Conservation (phyloP, 2,329 filamentous ascomycete species). For the Claviceps sorghi region DNA sequence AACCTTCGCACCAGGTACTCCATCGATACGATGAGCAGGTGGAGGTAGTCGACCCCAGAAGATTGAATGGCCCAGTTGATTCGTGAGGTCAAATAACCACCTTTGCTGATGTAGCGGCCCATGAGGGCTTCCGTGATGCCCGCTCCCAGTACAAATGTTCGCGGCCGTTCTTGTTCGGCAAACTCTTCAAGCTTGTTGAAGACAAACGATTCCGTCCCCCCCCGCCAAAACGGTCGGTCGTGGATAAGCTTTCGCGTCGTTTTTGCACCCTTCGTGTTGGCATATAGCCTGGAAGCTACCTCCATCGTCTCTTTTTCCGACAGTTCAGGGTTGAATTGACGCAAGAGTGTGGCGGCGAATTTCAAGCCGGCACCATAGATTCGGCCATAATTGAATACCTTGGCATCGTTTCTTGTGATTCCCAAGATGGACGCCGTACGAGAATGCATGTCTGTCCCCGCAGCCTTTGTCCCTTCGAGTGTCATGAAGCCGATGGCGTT, state of each 20-base stretch:
- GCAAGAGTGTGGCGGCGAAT: constrained; percentile 76
- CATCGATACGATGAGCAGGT: constrained; percentile 87
- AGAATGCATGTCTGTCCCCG: constrained; percentile 86
- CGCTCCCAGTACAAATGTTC: constrained; percentile 83
- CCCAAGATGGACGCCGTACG: constrained; percentile 83
- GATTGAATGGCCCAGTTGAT: constrained; percentile 99
- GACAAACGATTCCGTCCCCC: constrained; percentile 91
- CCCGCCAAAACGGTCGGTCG: constrained; percentile 77
- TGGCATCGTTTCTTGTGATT: constrained; percentile 88
- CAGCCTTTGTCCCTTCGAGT: constrained; percentile 84
- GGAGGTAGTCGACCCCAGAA: constrained; percentile 90
- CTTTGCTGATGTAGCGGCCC: constrained; percentile 72
- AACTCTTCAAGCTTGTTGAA: constrained; percentile 98
- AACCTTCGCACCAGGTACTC: constrained; percentile 79
- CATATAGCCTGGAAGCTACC: constrained; percentile 69
- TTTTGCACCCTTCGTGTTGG: constrained; percentile 78
- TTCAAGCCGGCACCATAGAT: constrained; percentile 97
- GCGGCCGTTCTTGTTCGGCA: constrained; percentile 79
- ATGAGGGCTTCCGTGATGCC: constrained; percentile 94
- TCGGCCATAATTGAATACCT: constrained; percentile 96
- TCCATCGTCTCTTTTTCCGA: constrained; percentile 64
- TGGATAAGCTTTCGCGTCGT: constrained; percentile 59
- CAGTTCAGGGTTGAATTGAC: constrained; percentile 82
- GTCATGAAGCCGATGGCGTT: constrained; percentile 99
- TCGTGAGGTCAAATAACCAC: constrained; percentile 84